These are phyloP conservation scores for Pythium coloratum DNA, from an alignment of 352 stramenopile genomes.

Conservation along the genomic window DNA sequence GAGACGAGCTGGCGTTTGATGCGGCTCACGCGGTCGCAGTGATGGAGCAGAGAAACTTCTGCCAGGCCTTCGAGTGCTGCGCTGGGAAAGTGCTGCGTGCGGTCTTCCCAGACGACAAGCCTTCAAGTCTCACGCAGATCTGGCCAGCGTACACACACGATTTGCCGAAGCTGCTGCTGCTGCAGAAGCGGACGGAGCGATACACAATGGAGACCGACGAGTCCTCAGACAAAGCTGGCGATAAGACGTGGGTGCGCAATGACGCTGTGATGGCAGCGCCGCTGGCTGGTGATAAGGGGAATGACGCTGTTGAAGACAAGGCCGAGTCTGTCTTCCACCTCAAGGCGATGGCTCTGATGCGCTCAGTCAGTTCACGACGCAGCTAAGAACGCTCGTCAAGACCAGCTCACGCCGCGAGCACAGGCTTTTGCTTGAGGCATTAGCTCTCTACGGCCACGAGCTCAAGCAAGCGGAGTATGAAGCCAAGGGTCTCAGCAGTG, in stretches of 20 bases:
- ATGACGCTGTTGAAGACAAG: too few relatives aligned
- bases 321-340: slow-evolving; percentile 17
- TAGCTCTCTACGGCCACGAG: slow-evolving; percentile 35
- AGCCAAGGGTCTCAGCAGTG: slow-evolving; percentile 46
- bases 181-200: slow-evolving; percentile 57
- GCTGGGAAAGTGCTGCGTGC: slow-evolving; percentile 19
- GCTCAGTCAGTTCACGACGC: slow-evolving; percentile 28
- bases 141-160: slow-evolving; percentile 49
- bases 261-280: slow-evolving; percentile 21
- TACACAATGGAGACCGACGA: slow-evolving; percentile 30
- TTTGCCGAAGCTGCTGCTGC: slow-evolving; percentile 54
- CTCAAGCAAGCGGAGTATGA: slow-evolving; percentile 38
- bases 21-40: slow-evolving; percentile 3
- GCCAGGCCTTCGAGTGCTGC: slow-evolving; percentile 5
- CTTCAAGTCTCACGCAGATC: slow-evolving; percentile 30
- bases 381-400: slow-evolving; percentile 23
- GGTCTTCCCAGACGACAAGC: slow-evolving; percentile 3
- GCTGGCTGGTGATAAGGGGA: slow-evolving; percentile 18
- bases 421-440: slow-evolving; percentile 51
- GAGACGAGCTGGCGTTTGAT: slow-evolving; percentile 10
- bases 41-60: slow-evolving; percentile 13
- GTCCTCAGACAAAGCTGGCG: background rate
- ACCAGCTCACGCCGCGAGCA: slow-evolving; percentile 37
- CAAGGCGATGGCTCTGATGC: slow-evolving; percentile 46
- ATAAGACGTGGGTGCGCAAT: slow-evolving; percentile 35